Evolutionary conservation across 2,329 filamentous ascomycete genomes (phyloP).

Genomic region (Eutypella sp.): DNA sequence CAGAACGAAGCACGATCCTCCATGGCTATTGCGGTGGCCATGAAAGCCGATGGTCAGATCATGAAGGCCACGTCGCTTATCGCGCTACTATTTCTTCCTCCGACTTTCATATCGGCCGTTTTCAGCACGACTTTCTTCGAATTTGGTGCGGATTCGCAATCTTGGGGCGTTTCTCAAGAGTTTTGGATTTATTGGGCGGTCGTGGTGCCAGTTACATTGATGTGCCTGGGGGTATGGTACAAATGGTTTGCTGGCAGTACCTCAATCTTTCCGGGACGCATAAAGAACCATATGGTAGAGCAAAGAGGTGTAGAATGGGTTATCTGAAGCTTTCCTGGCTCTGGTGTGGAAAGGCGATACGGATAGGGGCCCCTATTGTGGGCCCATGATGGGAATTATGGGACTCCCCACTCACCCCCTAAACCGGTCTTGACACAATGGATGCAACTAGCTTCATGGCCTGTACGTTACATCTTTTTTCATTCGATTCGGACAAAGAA

Average conservation of each 20-base stretch:
- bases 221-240: not conserved
- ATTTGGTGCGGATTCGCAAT: not conserved
- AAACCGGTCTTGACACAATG: no score
- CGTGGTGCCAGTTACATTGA: not conserved
- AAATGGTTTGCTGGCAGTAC: not conserved
- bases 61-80: slow-evolving; percentile 3
- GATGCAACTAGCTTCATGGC: no score
- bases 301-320: no score
- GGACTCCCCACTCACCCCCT: no score
- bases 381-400: no score
- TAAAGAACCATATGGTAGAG: no score
- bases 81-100: slow-evolving; percentile 1
- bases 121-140: slow-evolving; percentile 3
- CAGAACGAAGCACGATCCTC: not conserved
- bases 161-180: not conserved
- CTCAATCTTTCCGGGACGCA: no score
- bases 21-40: not conserved
- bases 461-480: no score
- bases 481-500: no score
- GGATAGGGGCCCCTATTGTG: no score
- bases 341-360: no score
- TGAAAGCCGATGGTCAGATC: not conserved
- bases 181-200: slow-evolving; percentile 1
- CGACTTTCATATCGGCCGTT: slow-evolving; percentile 2
- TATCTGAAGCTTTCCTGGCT: no score